phyloP scores from a whole-genome alignment of 805 yeast species.

The Yarrowia divulgata region DNA sequence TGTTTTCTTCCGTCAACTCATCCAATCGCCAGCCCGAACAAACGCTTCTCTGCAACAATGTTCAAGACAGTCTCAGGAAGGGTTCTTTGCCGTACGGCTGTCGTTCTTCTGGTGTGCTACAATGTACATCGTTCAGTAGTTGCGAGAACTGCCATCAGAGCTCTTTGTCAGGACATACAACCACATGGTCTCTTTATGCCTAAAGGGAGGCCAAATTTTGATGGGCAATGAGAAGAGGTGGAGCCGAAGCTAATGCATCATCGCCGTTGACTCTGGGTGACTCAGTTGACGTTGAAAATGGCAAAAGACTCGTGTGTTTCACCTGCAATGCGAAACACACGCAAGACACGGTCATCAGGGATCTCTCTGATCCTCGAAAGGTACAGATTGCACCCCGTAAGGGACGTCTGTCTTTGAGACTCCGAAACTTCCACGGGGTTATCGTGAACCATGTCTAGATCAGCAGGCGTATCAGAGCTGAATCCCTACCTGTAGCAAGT shows the following conservation, averaged over 20 bases:
- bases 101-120: too few species aligned
- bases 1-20: too few species aligned
- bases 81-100: not conserved
- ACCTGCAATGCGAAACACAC: not conserved
- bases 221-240: not conserved
- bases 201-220: not conserved
- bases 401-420: not conserved
- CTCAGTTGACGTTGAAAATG: not conserved
- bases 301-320: too few species aligned
- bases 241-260: slow-evolving; percentile 2
- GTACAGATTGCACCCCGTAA: not conserved
- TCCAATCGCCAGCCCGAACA: not conserved
- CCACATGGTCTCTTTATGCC: too few species aligned
- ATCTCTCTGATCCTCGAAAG: not conserved
- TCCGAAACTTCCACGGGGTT: slow-evolving; percentile 21
- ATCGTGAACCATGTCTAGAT: slow-evolving; percentile 12
- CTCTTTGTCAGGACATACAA: too few species aligned
- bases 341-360: not conserved
- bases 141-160: too few species aligned
- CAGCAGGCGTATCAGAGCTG: not conserved
- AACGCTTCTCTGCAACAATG: not conserved
- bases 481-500: too few species aligned
- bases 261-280: not conserved
- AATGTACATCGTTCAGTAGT: too few species aligned
- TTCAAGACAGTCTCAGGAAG: not conserved